A percentile compares a stretch with the other conserved stretches of the same genome.
Conservation (phyloP, 164 flowering plant species). For the Liriodendron chinense region DNA sequence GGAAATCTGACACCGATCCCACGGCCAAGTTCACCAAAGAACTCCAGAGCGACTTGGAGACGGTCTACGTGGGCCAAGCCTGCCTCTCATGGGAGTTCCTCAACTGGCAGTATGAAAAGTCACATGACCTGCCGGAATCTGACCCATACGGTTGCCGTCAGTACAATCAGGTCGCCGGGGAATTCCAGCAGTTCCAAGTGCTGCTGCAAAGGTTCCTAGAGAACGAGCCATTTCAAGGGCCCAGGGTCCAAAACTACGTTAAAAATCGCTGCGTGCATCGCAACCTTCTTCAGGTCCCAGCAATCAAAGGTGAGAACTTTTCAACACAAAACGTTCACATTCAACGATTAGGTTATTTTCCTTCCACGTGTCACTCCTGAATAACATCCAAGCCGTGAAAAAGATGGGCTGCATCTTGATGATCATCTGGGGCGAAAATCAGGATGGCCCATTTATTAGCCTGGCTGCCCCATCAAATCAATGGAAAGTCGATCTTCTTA, state of each 20-base stretch:
- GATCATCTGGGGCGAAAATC: too few relatives aligned
- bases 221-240: slow-evolving; percentile 69
- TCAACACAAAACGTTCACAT: too few relatives aligned
- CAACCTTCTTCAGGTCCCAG: slow-evolving; percentile 77
- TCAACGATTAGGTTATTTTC: too few relatives aligned
- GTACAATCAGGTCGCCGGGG: slow-evolving; percentile 59
- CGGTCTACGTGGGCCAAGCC: slow-evolving; percentile 72
- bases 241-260: slow-evolving; percentile 58
- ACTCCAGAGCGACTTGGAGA: slow-evolving; percentile 56
- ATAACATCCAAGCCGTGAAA: too few relatives aligned
- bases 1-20: slow-evolving; percentile 37
- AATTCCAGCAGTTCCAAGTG: slow-evolving; percentile 79
- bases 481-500: too few relatives aligned
- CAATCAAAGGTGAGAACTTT: slow-evolving; percentile 50
- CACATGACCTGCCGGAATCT: slow-evolving; percentile 34
- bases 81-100: slow-evolving; percentile 95
- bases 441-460: too few relatives aligned
- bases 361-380: too few relatives aligned
- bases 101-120: slow-evolving; percentile 61
- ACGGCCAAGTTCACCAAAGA: slow-evolving; percentile 36
- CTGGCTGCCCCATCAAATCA: too few relatives aligned
- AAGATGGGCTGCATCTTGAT: too few relatives aligned
- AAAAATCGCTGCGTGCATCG: slow-evolving; percentile 50
- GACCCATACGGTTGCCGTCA: slow-evolving; percentile 37
- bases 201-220: slow-evolving; percentile 73